Percentiles rank a stretch among this genome's conserved stretches.
phyloP scores from a whole-genome alignment of 805 yeast species.

The Pichia nakasei region DNA sequence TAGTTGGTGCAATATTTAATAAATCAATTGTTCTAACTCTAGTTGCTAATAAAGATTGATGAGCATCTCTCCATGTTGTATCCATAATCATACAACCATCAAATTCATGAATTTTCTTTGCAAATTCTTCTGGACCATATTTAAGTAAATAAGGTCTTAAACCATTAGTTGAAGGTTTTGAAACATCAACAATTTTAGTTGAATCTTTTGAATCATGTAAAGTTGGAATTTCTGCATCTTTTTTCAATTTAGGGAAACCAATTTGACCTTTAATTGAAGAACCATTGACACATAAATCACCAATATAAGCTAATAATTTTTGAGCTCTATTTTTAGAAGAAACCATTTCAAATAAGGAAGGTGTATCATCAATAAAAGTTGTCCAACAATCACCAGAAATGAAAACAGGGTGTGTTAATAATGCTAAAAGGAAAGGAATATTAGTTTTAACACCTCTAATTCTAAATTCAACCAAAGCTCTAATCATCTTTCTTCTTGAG shows the following conservation, averaged over 20 bases:
- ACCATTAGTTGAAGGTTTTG: conserved; percentile 57
- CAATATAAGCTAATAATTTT: conserved; percentile 82
- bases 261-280: conserved; percentile 92
- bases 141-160: conserved; percentile 86
- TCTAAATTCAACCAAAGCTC: conserved; percentile 95
- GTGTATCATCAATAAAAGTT: conserved; percentile 96
- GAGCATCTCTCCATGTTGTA: conserved; percentile 99
- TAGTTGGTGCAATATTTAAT: conserved; percentile 84
- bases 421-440: conserved; percentile 88
- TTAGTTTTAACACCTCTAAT: conserved; percentile 98
- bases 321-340: conserved; percentile 95
- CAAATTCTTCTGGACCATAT: conserved; percentile 85
- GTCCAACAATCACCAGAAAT: conserved; percentile 92
- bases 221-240: conserved; percentile 69
- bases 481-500: conserved; percentile 93
- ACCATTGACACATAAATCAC: conserved; percentile 92
- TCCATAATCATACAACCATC: conserved; percentile 92
- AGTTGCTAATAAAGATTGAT: conserved; percentile 94
- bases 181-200: conserved; percentile 47
- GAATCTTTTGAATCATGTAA: conserved; percentile 53
- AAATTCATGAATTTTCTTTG: conserved; percentile 74
- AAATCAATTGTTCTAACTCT: conserved; percentile 93
- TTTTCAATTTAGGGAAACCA: conserved; percentile 76
- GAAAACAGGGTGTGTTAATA: conserved; percentile 84
- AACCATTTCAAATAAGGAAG: conserved; percentile 89